Base-by-base conservation (phyloP, 208 protist species). In the Acanthamoeba royreba region DNA sequence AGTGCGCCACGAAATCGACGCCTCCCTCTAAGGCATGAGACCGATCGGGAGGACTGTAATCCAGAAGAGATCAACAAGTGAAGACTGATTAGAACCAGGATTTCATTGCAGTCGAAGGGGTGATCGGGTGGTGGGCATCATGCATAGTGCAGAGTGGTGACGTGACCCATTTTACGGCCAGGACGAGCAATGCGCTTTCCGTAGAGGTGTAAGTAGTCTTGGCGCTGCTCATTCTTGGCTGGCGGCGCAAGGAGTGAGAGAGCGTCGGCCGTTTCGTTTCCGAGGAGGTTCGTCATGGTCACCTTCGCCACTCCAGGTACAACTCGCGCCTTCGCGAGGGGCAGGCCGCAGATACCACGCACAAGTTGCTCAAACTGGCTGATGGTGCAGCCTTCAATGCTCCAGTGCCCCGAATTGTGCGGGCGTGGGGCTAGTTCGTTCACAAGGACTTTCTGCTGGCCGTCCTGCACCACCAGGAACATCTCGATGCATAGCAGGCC, bases 361-460 rank as follows among this genome's bases (percentile, higher is more conserved):
- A 98, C 47, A 11, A 97, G 93, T 81, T 96, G 95, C 94, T 98
- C 97, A 85, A 98, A 98, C 95, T 98, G 97, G 47, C 86, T 94
- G 0, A 94, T 96, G 4, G 69, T 66, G 89, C 96, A 97, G 55
- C 96, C 96, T 74, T 98, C 96, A 45, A 97, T 95, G 4, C 96
- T 97, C 93, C 96, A 97, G 96, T 97, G 96, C 11, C 86, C 93
- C 25, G 95, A 96, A 86, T 98, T 98, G 93, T 98, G 97, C 33
- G 97, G 95, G 49, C 97, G 92, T 38, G 97, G 97, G 2, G 97
- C 97, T 22, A 98, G 94, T 89, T 98, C 97, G 90, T 98, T 98
- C 86, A 98, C 86, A 5, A 98, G 79, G 19, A 98, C 47, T 1
- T n/a, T 63, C 17, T 92, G 55, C 43, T 94, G 72, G 17, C 47